Conservation (phyloP, 106 monocot species). For the Apostasia shenzhenica region DNA sequence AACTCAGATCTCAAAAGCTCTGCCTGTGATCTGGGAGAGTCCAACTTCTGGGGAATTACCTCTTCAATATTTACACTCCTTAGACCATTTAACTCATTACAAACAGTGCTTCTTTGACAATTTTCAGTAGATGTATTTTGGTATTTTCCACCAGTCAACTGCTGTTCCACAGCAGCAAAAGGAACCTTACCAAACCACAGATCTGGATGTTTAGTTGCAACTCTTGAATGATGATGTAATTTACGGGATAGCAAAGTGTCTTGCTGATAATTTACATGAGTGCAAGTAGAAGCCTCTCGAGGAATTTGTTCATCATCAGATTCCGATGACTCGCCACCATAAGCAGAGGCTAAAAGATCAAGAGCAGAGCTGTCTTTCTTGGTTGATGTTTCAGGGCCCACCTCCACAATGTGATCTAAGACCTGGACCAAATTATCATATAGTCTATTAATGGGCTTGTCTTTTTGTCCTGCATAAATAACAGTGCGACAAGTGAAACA, state of each 20-base stretch:
- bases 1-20: neutral
- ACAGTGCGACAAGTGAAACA: neutral
- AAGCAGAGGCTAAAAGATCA: constrained; percentile 71
- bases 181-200: constrained; percentile 11
- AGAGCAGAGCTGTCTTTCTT: constrained; percentile 50
- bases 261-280: constrained; percentile 14
- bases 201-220: constrained; percentile 7
- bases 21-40: constrained; percentile 2
- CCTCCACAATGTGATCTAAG: constrained; percentile 16
- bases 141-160: constrained; percentile 4
- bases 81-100: constrained; percentile 7
- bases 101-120: neutral
- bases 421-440: constrained; percentile 9
- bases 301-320: constrained; percentile 39
- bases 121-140: constrained; percentile 8
- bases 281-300: constrained; percentile 9
- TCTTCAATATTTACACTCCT: constrained; percentile 4
- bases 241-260: neutral
- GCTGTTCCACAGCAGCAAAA: neutral
- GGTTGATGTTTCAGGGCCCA: constrained; percentile 14
- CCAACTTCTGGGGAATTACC: constrained; percentile 8
- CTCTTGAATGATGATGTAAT: constrained; percentile 4
- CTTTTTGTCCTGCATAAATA: constrained; percentile 13
- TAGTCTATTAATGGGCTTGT: constrained; percentile 4
- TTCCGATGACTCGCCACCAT: constrained; percentile 61